Conservation (phyloP, 306 rosid genomes). For the Corylus heterophylla region DNA sequence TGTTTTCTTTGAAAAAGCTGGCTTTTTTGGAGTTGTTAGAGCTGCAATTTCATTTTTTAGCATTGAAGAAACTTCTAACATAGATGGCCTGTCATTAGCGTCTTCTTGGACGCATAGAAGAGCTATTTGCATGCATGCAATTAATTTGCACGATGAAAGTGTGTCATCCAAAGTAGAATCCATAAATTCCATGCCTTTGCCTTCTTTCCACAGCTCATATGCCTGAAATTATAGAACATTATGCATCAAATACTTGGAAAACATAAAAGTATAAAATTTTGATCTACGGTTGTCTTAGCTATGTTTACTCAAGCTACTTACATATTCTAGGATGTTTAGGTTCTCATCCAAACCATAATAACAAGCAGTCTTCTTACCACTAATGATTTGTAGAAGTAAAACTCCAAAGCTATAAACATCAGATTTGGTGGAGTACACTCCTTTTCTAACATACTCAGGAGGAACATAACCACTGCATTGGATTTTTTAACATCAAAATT, state of each 20-base stretch:
- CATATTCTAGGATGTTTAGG: slow-evolving; percentile 35
- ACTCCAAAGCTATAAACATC: slow-evolving; percentile 46
- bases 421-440: slow-evolving; percentile 32
- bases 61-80: slow-evolving; percentile 39
- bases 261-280: not conserved
- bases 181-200: slow-evolving; percentile 25
- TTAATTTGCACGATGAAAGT: slow-evolving; percentile 24
- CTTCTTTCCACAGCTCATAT: slow-evolving; percentile 37
- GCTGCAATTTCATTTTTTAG: slow-evolving; percentile 23
- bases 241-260: not conserved
- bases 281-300: not conserved
- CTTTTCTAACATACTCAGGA: slow-evolving; percentile 30
- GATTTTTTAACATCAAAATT: not conserved
- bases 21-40: slow-evolving; percentile 20
- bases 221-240: slow-evolving; percentile 26
- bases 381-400: slow-evolving; percentile 40
- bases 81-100: slow-evolving; percentile 37
- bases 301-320: slow-evolving; percentile 9
- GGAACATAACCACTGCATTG: slow-evolving; percentile 40
- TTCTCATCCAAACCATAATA: slow-evolving; percentile 21
- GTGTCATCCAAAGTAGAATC: slow-evolving; percentile 39
- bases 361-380: slow-evolving; percentile 22
- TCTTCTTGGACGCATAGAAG: slow-evolving; percentile 36
- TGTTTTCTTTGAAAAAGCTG: slow-evolving; percentile 26
- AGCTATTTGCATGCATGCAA: slow-evolving; percentile 36